Conservation (phyloP, 345 rosid genomes). For the Luvunga scandens region DNA sequence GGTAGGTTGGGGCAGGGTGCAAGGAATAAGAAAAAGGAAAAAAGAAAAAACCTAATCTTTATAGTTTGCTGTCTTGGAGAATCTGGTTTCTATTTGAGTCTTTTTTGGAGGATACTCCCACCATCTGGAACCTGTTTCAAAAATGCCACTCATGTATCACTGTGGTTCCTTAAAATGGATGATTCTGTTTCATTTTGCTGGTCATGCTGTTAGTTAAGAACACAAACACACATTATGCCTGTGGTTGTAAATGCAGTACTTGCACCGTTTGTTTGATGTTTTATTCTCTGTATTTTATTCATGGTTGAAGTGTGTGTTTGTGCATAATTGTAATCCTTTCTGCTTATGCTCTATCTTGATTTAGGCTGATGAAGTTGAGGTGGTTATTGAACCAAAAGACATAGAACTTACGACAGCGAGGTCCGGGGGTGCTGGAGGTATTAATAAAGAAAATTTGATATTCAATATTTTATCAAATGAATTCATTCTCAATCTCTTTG, state of each 20-base stretch:
- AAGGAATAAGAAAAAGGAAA: too few relatives aligned
- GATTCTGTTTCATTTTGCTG: background rate
- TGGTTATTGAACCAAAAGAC: constrained; percentile 91
- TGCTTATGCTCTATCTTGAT: constrained; percentile 17
- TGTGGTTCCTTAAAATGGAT: background rate
- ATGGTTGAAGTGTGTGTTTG: background rate
- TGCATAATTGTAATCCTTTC: background rate
- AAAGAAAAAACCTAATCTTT: too few relatives aligned
- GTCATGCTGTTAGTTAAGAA: background rate
- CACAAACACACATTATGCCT: background rate
- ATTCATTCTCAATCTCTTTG: constrained; percentile 1
- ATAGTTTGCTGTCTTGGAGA: background rate
- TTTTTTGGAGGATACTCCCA: background rate
- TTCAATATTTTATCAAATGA: background rate
- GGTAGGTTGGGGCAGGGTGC: too few relatives aligned
- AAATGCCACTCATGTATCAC: background rate
- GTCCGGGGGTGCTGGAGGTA: constrained; percentile 99
- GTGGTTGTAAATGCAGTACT: background rate
- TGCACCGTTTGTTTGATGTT: background rate
- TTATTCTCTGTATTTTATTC: background rate
- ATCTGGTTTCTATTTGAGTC: background rate
- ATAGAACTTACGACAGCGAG: constrained; percentile 93
- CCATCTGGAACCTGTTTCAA: background rate
- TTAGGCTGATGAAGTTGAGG: constrained; percentile 96
- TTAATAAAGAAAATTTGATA: constrained; percentile 15